phyloP scores from a whole-genome alignment of 805 yeast genomes.

The Starmerella kuoi region DNA sequence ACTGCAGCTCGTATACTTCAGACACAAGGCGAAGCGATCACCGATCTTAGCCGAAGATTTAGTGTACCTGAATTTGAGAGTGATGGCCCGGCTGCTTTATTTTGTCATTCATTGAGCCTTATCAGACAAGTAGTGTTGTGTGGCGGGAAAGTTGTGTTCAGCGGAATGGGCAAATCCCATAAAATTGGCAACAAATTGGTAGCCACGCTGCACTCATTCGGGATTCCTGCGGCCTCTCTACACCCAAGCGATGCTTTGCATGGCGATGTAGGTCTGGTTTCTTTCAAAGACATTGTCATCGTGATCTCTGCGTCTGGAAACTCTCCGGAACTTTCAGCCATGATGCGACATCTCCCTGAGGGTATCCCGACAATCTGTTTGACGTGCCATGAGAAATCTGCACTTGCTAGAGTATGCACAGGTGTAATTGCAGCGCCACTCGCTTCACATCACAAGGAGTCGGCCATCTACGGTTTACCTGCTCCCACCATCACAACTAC shows the following conservation, averaged over 20 bases:
- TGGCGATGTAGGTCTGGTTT: conserved; percentile 71
- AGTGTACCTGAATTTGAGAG: conserved; percentile 4
- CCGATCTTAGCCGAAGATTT: conserved; percentile 25
- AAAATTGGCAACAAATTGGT: conserved; percentile 67
- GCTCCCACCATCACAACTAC: conserved; percentile 86
- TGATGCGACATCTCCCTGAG: conserved; percentile 46
- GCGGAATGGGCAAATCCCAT: conserved; percentile 78
- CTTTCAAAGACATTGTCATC: conserved; percentile 45
- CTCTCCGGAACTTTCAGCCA: conserved; percentile 55
- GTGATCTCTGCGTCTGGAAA: conserved; percentile 71
- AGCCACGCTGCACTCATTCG: conserved; percentile 72
- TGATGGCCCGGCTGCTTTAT: conserved; percentile 23
- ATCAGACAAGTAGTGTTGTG: conserved; percentile 33
- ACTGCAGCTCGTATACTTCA: conserved; percentile 28
- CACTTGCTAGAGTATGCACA: conserved; percentile 40
- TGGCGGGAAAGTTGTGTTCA: conserved; percentile 59
- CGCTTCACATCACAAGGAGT: conserved; percentile 46
- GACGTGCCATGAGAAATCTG: conserved; percentile 50
- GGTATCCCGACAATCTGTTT: conserved; percentile 46
- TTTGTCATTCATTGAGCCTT: conserved; percentile 25
- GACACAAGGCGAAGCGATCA: conserved; percentile 31
- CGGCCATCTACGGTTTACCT: conserved; percentile 58
- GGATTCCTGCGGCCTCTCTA: conserved; percentile 51
- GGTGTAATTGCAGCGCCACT: conserved; percentile 52
- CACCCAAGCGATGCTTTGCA: conserved; percentile 86